Evolutionary conservation across 441 rosid genomes (phyloP), one percentile per base, ranked within the genome.

Genomic region (Cnidoscolus chayamansa): DNA sequence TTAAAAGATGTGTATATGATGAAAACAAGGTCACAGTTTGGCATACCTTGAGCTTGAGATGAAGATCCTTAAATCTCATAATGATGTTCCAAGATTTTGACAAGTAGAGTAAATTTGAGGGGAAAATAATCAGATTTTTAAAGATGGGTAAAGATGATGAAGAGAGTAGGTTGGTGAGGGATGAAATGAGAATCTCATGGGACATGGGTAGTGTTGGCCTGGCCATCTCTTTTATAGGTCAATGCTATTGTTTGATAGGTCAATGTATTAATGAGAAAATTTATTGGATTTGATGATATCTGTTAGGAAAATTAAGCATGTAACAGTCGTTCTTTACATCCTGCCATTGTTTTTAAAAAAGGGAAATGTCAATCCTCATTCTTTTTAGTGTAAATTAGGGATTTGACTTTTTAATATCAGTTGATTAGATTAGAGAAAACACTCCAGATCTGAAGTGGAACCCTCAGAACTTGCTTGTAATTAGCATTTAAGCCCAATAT

Each of bases 11-110:
- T 40, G 45, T 3, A 40, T 7, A 40, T 40, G 45, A 3, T 40
- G 7, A 67, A 6, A 17, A 31, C 55, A 69, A 40, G 45, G 25
- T 3, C 45, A 40, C 0, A 3, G 45, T 7, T 10, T 20, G 67
- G 59, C 51, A 62, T 62, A 72, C 74, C 74, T 72, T 62, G 31
- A 72, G 62, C 68, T 72, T 72, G 68, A 62, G 61, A 72, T 53
- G 60, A 63, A 63, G 53, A 63, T 62, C 62, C 17, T 51, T 51
- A 1, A 72, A 15, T 50, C 68, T 68, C 74, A 63, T 72, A 16
- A 16, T 70, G 12, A 50, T n/a, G 20, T 32, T 59, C 60, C 10
- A 1, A 13, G 16, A n/a, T 58, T 35, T 35, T 35, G 40, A 35
- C 5, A 35, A 35, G 40, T 35, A 4, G 40, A 35, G 19, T 17